A percentile compares a stretch with the other conserved stretches of the same genome.
Evolutionary conservation across 176 grass and related monocot genomes (phyloP).

Genomic region (Canna indica): DNA sequence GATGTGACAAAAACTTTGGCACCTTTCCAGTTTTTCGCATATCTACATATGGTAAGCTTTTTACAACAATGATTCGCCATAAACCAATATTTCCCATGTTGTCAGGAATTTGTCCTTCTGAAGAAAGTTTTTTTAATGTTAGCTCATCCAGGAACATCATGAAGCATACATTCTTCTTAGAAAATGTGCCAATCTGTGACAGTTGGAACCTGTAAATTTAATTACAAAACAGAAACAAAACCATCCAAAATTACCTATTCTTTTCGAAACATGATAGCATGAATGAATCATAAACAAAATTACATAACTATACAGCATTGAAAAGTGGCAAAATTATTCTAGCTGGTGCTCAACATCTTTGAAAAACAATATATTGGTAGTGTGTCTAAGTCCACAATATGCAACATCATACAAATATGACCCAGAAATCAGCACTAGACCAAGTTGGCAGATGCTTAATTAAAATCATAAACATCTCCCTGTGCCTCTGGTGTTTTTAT

Average conservation of each 20-base stretch:
- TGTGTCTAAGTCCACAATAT: too few relatives aligned
- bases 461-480: too few relatives aligned
- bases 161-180: conserved; percentile 87
- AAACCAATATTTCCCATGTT: conserved; percentile 57
- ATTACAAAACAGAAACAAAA: conserved; percentile 3
- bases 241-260: background rate
- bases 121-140: conserved; percentile 69
- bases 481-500: too few relatives aligned
- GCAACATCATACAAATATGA: too few relatives aligned
- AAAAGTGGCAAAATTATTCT: too few relatives aligned
- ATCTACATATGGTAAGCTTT: conserved; percentile 68
- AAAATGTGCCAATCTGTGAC: conserved; percentile 64
- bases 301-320: too few relatives aligned
- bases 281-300: too few relatives aligned
- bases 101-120: conserved; percentile 65
- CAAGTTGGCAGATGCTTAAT: too few relatives aligned
- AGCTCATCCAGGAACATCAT: conserved; percentile 88
- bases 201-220: conserved; percentile 31
- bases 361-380: too few relatives aligned
- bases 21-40: conserved; percentile 78
- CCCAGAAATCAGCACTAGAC: too few relatives aligned
- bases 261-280: too few relatives aligned
- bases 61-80: conserved; percentile 75
- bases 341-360: too few relatives aligned
- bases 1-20: conserved; percentile 76